A percentile compares a stretch with the other conserved stretches of the same genome.
Conservation (phyloP, 2,329 filamentous ascomycete species). For the Camillea tinctor region DNA sequence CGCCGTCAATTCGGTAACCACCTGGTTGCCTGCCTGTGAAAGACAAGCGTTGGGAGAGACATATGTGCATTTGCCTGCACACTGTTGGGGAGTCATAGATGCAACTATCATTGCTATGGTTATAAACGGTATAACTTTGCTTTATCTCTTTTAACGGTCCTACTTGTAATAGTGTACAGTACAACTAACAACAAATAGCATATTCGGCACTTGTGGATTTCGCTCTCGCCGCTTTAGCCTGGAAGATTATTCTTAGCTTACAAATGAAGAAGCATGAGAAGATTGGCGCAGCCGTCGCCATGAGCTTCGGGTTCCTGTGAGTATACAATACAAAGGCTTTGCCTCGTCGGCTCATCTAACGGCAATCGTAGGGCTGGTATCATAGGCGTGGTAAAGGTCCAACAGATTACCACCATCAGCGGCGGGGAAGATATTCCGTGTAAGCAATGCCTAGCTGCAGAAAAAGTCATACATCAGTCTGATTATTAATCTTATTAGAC, state of each 20-base stretch:
- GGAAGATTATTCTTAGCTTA: slow-evolving; percentile 31
- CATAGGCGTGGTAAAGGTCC: slow-evolving; percentile 22
- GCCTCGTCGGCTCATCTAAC: slow-evolving; percentile 1
- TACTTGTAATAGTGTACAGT: not conserved
- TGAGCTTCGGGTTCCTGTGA: slow-evolving; percentile 28
- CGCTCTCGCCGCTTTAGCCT: slow-evolving; percentile 29
- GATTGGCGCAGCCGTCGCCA: slow-evolving; percentile 30
- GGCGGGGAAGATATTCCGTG: not conserved
- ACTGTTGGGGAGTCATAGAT: not conserved
- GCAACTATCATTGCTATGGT: not conserved
- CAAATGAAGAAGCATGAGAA: slow-evolving; percentile 31
- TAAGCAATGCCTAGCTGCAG: slow-evolving; percentile 12
- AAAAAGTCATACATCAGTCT: slow-evolving; percentile 20
- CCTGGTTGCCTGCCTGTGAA: not conserved
- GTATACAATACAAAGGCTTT: slow-evolving; percentile 10
- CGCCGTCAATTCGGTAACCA: not conserved
- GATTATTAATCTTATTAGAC: slow-evolving; percentile 2
- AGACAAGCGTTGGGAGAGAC: not conserved
- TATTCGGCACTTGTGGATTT: slow-evolving; percentile 31
- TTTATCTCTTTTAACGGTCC: not conserved
- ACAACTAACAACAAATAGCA: slow-evolving; percentile 9
- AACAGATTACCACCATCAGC: not conserved
- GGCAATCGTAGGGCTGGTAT: slow-evolving; percentile 19
- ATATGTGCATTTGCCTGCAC: not conserved
- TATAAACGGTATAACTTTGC: not conserved